Conservation (phyloP, 1,284 basidiomycete species). For the Vanrija sp. region DNA sequence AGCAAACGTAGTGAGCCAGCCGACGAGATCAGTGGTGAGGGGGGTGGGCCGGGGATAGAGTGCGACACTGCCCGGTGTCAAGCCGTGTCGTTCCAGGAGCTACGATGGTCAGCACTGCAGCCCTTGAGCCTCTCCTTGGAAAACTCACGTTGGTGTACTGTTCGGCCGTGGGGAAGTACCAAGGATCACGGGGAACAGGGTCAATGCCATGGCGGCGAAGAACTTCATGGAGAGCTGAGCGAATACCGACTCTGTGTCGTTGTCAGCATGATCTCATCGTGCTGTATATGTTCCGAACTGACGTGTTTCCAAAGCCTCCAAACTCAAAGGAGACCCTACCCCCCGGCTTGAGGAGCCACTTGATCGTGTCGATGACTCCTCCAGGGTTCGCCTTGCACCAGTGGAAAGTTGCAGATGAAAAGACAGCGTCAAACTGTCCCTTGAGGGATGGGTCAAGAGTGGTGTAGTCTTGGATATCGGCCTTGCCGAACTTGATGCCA, state of each 20-base stretch:
- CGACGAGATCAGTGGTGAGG: conserved; percentile 58
- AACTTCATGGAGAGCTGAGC: conserved; percentile 59
- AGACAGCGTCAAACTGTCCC: conserved; percentile 55
- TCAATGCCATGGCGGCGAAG: conserved; percentile 59
- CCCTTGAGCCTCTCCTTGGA: background rate
- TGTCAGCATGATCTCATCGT: background rate
- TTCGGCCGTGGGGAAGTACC: conserved; percentile 72
- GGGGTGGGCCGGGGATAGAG: conserved; percentile 67
- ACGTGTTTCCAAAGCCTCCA: conserved; percentile 59
- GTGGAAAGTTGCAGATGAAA: conserved; percentile 73
- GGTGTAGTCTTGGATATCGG: conserved; percentile 33
- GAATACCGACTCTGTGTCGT: conserved; percentile 51
- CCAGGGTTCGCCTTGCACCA: conserved; percentile 74
- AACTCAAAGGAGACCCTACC: conserved; percentile 71
- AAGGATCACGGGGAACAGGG: conserved; percentile 63
- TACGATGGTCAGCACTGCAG: conserved; percentile 27
- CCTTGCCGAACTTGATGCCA: conserved; percentile 45
- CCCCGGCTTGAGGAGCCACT: conserved; percentile 61
- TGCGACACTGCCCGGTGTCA: conserved; percentile 57
- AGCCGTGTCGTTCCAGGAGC: conserved; percentile 59
- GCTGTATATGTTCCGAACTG: conserved; percentile 1
- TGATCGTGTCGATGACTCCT: conserved; percentile 60
- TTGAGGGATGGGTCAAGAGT: conserved; percentile 21
- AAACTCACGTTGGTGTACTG: conserved; percentile 60
- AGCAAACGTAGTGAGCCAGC: conserved; percentile 68